A percentile compares a stretch with the other conserved stretches of the same genome.
phyloP scores from a whole-genome alignment of 352 stramenopile species.

The Hyaloperonospora brassicae region DNA sequence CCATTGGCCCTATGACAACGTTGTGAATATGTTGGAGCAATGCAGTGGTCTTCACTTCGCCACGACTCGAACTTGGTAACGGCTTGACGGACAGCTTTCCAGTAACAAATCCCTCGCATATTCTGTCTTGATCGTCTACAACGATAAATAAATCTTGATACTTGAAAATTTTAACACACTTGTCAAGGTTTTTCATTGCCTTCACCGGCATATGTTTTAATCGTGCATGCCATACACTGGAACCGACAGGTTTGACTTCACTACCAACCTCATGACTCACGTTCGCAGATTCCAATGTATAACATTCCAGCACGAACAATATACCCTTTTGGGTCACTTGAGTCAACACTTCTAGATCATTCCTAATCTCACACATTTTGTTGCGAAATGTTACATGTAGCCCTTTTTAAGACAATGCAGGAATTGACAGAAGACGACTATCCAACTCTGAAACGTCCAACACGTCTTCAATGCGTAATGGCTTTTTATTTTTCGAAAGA shows the following conservation, averaged over 20 bases:
- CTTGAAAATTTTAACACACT: not conserved
- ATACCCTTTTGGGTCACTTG: no score
- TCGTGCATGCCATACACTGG: not conserved
- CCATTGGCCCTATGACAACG: conserved; percentile 9
- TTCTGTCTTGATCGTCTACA: not conserved
- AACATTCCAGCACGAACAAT: no score
- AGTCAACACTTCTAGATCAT: no score
- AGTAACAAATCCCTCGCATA: no score
- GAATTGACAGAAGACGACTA: not conserved
- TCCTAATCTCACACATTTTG: not conserved
- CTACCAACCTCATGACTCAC: no score
- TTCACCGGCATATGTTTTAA: not conserved
- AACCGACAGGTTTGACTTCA: no score
- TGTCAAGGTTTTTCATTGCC: no score
- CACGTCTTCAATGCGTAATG: not conserved
- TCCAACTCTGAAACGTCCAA: not conserved
- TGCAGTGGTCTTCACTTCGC: no score
- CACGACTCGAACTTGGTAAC: no score
- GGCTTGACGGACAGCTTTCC: no score
- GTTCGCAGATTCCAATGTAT: no score
- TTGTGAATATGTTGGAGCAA: no score
- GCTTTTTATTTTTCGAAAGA: not conserved
- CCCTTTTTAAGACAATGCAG: not conserved
- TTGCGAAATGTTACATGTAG: not conserved
- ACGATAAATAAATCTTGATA: not conserved